Conservation (phyloP, 2,329 filamentous ascomycete genomes). For the Colletotrichum liaoningense region DNA sequence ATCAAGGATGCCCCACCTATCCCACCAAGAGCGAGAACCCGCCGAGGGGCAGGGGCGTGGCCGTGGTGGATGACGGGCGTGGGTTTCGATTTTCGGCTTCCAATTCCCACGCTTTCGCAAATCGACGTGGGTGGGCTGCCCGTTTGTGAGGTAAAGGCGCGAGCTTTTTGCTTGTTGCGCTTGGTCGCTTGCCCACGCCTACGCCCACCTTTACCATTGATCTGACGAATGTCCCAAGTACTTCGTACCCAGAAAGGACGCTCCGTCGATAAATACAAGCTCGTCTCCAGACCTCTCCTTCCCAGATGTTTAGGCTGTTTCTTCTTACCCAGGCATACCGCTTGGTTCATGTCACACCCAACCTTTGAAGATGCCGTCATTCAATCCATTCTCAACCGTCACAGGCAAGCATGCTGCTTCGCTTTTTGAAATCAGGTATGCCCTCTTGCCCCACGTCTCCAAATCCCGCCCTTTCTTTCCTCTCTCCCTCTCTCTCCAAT, state of each 20-base stretch:
- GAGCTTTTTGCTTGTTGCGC: slow-evolving; percentile 26
- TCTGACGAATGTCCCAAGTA: slow-evolving; percentile 19
- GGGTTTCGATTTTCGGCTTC: background rate
- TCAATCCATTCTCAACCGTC: slow-evolving; percentile 66
- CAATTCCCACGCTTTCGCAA: background rate
- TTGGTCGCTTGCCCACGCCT: slow-evolving; percentile 17
- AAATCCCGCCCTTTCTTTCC: slow-evolving; percentile 13
- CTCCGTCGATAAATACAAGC: slow-evolving; percentile 35
- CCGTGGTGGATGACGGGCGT: background rate
- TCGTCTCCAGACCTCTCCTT: slow-evolving; percentile 30
- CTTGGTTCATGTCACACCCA: slow-evolving; percentile 66
- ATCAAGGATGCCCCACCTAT: slow-evolving; percentile 16
- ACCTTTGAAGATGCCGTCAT: slow-evolving; percentile 63
- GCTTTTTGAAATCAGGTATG: slow-evolving; percentile 70
- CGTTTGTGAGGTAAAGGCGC: slow-evolving; percentile 30
- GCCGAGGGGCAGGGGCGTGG: slow-evolving; percentile 10
- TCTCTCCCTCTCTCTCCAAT: background rate
- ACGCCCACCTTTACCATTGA: slow-evolving; percentile 16
- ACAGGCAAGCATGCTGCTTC: slow-evolving; percentile 63
- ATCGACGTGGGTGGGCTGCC: slow-evolving; percentile 25
- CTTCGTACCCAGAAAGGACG: slow-evolving; percentile 22
- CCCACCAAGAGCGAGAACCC: slow-evolving; percentile 11
- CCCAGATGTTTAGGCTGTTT: slow-evolving; percentile 22
- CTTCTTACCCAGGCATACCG: slow-evolving; percentile 52
- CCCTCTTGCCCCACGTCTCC: slow-evolving; percentile 10